Base-by-base conservation (phyloP, 2,329 filamentous ascomycete species). In the Fusarium nisikadoi region DNA sequence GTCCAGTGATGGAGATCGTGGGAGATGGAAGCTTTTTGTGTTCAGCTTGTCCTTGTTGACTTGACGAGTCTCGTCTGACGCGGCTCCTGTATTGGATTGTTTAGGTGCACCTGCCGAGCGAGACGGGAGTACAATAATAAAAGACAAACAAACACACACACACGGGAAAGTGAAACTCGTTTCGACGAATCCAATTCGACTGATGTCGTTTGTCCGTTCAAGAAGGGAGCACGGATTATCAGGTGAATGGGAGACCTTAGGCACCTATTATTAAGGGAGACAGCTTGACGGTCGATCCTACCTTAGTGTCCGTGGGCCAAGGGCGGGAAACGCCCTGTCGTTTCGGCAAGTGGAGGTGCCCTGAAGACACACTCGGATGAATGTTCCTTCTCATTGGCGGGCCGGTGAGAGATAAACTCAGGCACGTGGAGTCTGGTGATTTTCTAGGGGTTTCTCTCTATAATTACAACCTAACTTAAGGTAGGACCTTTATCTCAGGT, bases 101-200 rank as follows among this genome's bases (percentile, higher is more conserved):
- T 71, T 59, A 39, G 42, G 49, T 27, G 46, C 25, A 68, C 39
- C 42, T 43, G 36, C 45, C 39, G 52, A 68, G 62, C 65, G 49
- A 62, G 58, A 49, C 68, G 56, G 55, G 38, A 31, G 55, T 45
- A 63, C 59, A 54, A 46, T 56, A 45, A 27, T 55, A 41, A 42
- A 55, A 31, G 39, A 38, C n/a, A 31, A 35, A 53, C 65, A 67
- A 73, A 63, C 66, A 73, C 67, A 63, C 66, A 73, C 67, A 68
- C 70, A 71, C 71, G 67, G 68, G 42, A 59, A 61, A 58, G 49
- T 46, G 62, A 63, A 54, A 62, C 61, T 52, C 65, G 55, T 54
- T 50, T 43, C 20, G 41, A 47, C 38, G 57, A 41, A 46, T 35
- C 39, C 23, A n/a, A 39, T 35, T 50, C 27, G 27, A 35, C 16